Evolutionary conservation across 805 yeast genomes (phyloP).

Genomic region (Monosporozyma solicola): DNA sequence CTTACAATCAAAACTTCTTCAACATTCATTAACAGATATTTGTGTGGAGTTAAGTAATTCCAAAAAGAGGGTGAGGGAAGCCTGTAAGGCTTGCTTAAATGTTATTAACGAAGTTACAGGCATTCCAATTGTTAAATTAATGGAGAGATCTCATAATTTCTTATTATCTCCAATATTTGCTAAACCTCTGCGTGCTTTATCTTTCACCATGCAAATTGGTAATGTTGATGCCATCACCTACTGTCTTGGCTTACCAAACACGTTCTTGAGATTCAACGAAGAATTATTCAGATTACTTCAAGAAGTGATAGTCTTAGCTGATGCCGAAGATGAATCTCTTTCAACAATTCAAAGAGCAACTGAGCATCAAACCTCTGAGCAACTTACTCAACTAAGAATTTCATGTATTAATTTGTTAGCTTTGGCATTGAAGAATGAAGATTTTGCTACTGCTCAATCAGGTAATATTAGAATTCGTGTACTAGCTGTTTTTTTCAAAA

Average conservation of each 20-base stretch:
- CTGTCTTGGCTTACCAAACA: slow-evolving; percentile 69
- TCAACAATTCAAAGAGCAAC: slow-evolving; percentile 79
- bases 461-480: slow-evolving; percentile 77
- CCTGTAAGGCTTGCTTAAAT: slow-evolving; percentile 63
- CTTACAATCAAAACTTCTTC: slow-evolving; percentile 57
- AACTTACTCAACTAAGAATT: slow-evolving; percentile 75
- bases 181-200: slow-evolving; percentile 91
- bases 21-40: slow-evolving; percentile 74
- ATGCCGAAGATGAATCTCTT: slow-evolving; percentile 94
- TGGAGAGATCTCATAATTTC: slow-evolving; percentile 75
- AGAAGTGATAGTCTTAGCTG: slow-evolving; percentile 90
- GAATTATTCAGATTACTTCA: slow-evolving; percentile 75
- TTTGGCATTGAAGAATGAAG: slow-evolving; percentile 75
- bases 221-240: slow-evolving; percentile 95
- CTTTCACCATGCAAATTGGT: slow-evolving; percentile 98
- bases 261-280: slow-evolving; percentile 80
- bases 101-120: slow-evolving; percentile 62
- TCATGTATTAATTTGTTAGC: slow-evolving; percentile 82
- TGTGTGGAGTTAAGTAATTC: slow-evolving; percentile 92
- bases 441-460: slow-evolving; percentile 63
- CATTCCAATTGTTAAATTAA: slow-evolving; percentile 62
- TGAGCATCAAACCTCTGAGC: slow-evolving; percentile 84
- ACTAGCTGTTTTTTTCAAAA: slow-evolving; percentile 89
- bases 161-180: slow-evolving; percentile 91
- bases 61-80: slow-evolving; percentile 68